Evolutionary conservation across 2,329 filamentous ascomycete species (phyloP).

Genomic region (Exophiala mesophila): DNA sequence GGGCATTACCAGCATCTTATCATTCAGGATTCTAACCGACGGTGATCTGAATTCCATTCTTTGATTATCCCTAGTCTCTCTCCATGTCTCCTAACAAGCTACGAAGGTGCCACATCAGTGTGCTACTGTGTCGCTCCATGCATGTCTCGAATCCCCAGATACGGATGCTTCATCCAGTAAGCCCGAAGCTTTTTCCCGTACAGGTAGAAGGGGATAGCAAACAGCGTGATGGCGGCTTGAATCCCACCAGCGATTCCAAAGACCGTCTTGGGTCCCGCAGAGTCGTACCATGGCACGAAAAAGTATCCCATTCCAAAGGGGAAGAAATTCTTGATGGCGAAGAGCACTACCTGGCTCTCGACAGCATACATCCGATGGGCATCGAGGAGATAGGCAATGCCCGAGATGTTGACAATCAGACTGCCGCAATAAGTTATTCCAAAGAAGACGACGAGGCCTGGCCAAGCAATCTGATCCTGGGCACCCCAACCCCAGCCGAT

Average conservation of each 20-base stretch:
- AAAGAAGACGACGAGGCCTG: not conserved
- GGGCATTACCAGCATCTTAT: too few species aligned
- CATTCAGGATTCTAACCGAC: too few species aligned
- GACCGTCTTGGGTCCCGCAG: not conserved
- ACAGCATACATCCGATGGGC: not conserved
- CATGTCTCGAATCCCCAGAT: not conserved
- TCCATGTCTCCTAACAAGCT: too few species aligned
- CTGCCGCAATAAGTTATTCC: not conserved
- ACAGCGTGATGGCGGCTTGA: not conserved
- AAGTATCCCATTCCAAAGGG: not conserved
- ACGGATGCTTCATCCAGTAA: not conserved
- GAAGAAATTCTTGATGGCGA: not conserved
- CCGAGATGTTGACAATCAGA: not conserved
- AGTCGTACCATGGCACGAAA: not conserved
- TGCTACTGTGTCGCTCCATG: too few species aligned
- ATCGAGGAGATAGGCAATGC: not conserved
- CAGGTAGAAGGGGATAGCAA: not conserved
- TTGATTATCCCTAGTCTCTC: too few species aligned
- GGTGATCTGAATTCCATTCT: too few species aligned
- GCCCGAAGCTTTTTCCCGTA: not conserved
- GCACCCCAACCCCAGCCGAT: not conserved
- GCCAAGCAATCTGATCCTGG: not conserved
- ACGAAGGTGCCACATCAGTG: too few species aligned
- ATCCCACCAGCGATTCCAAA: not conserved
- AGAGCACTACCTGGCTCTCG: not conserved